phyloP scores from a whole-genome alignment of 306 rosid species.

The Glycine soja region DNA sequence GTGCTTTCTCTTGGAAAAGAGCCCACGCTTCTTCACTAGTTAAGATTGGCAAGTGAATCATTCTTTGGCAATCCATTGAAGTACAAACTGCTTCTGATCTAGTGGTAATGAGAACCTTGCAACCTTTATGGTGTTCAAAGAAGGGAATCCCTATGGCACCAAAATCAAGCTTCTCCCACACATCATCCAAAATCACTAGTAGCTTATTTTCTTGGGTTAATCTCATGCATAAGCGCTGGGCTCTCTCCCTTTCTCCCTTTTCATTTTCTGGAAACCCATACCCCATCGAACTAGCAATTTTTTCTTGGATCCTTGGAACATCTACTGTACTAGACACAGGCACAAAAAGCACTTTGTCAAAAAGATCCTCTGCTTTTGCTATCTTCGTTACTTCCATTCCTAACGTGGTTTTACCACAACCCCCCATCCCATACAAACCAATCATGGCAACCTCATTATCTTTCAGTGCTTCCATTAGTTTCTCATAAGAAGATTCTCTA shows the following conservation, averaged over 20 bases:
- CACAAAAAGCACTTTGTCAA: constrained; percentile 33
- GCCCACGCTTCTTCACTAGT: neutral
- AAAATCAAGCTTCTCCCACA: constrained; percentile 26
- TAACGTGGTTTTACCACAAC: constrained; percentile 41
- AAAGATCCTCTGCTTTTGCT: neutral
- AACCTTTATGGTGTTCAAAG: neutral
- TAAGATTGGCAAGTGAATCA: neutral
- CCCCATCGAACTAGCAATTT: neutral
- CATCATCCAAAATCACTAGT: constrained; percentile 46
- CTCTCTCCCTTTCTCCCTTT: neutral
- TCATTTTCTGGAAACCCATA: neutral
- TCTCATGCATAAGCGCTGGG: neutral
- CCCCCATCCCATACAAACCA: constrained; percentile 40
- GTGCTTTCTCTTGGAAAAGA: constrained; percentile 30
- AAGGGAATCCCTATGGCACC: constrained; percentile 33
- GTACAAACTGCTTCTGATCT: neutral
- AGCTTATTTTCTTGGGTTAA: neutral
- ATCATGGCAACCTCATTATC: neutral
- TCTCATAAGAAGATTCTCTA: neutral
- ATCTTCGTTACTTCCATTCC: neutral
- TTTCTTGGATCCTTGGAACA: constrained; percentile 17
- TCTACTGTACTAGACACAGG: constrained; percentile 2
- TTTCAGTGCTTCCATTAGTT: constrained; percentile 24
- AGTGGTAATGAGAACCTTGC: constrained; percentile 36
- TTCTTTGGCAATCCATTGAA: constrained; percentile 15